phyloP scores from a whole-genome alignment of 345 rosid genomes.

The Brassica cretica region DNA sequence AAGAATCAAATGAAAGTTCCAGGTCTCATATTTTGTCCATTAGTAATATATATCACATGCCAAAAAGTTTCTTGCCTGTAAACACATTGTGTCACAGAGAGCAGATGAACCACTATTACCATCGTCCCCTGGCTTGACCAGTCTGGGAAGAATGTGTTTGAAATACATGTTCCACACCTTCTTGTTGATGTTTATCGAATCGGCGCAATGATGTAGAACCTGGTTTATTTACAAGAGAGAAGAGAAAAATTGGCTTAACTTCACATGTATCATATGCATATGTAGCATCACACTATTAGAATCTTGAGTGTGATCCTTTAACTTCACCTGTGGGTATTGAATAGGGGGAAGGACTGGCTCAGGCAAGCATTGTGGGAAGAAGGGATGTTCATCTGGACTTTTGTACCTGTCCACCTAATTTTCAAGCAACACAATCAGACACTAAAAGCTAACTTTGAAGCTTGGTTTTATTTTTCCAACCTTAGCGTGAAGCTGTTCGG shows the following conservation, averaged over 20 bases:
- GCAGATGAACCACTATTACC: slow-evolving; percentile 71
- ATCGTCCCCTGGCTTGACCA: slow-evolving; percentile 61
- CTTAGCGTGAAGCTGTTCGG: slow-evolving; percentile 67
- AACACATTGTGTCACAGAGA: slow-evolving; percentile 64
- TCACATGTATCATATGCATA: not conserved
- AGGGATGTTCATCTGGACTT: slow-evolving; percentile 80
- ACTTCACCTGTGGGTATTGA: slow-evolving; percentile 55
- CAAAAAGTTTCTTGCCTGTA: slow-evolving; percentile 49
- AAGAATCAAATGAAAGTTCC: not conserved
- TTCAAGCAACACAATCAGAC: slow-evolving; percentile 9
- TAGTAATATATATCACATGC: not conserved
- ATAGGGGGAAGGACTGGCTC: slow-evolving; percentile 61
- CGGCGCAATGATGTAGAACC: slow-evolving; percentile 60
- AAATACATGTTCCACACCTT: slow-evolving; percentile 69
- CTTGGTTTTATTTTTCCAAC: slow-evolving; percentile 24
- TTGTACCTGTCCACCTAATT: slow-evolving; percentile 60
- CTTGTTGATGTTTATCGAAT: slow-evolving; percentile 60
- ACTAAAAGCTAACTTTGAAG: not conserved
- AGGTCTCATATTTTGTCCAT: not conserved
- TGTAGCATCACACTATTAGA: not conserved
- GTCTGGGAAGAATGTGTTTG: slow-evolving; percentile 53
- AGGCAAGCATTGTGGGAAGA: slow-evolving; percentile 58
- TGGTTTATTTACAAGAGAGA: slow-evolving; percentile 25
- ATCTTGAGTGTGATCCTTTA: not conserved
- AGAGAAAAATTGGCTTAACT: not conserved